Percentiles rank a stretch among this genome's conserved stretches.
Conservation (phyloP, 345 rosid genomes). For the Lepidium africanum region DNA sequence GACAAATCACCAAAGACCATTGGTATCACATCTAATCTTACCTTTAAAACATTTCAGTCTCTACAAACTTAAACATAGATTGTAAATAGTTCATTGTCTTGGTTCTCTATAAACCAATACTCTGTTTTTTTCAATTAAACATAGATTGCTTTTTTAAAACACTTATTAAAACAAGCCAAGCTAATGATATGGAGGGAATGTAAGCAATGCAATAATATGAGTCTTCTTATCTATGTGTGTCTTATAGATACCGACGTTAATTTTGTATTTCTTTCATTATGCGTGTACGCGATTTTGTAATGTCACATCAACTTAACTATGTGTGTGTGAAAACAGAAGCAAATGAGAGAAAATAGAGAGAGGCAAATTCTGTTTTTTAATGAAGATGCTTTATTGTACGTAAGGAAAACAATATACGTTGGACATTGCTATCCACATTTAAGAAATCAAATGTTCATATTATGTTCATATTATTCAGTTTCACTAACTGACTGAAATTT, state of each 20-base stretch:
- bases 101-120: too few species aligned
- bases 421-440: neutral
- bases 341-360: neutral
- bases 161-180: neutral
- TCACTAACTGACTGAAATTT: too few species aligned
- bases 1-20: slow-evolving; percentile 9
- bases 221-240: neutral
- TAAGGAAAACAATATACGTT: neutral
- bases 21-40: neutral
- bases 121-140: too few species aligned
- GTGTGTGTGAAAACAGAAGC: slow-evolving; percentile 15
- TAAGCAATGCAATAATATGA: neutral
- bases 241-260: slow-evolving; percentile 1
- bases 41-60: neutral
- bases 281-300: slow-evolving; percentile 16
- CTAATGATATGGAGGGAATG: neutral
- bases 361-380: neutral
- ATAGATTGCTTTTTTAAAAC: too few species aligned
- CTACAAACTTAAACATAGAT: neutral
- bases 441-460: slow-evolving; percentile 20
- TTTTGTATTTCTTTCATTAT: neutral
- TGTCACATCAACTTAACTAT: slow-evolving; percentile 3
- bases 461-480: slow-evolving; percentile 10
- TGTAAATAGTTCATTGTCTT: neutral
- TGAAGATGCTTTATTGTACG: neutral